Evolutionary conservation across 805 yeast species (phyloP).

Genomic region (Priceomyces carsonii): DNA sequence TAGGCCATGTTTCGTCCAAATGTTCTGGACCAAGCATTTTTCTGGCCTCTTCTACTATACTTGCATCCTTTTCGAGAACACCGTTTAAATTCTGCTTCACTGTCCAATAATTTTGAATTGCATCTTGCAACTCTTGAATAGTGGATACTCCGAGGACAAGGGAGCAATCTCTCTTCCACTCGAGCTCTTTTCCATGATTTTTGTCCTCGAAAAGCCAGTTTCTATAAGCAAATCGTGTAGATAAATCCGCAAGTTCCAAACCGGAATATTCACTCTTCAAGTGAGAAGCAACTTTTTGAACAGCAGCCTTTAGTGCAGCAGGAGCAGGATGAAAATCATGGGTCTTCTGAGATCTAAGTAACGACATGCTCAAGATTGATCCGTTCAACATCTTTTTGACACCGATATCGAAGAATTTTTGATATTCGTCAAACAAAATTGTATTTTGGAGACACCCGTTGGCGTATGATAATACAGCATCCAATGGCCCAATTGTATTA

Average conservation of each 20-base stretch:
- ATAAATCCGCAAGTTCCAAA: conserved; percentile 76
- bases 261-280: conserved; percentile 33
- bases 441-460: conserved; percentile 83
- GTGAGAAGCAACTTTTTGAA: conserved; percentile 43
- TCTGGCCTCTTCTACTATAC: conserved; percentile 44
- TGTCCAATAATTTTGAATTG: conserved; percentile 56
- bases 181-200: conserved; percentile 11
- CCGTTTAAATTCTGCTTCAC: conserved; percentile 37
- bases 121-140: conserved; percentile 61
- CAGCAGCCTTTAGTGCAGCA: conserved; percentile 53
- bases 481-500: conserved; percentile 60
- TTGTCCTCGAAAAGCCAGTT: conserved; percentile 48
- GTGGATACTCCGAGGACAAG: conserved; percentile 80
- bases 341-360: conserved; percentile 67
- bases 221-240: conserved; percentile 72
- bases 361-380: conserved; percentile 85
- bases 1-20: conserved; percentile 66
- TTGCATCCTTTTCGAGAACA: conserved; percentile 43
- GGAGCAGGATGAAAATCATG: conserved; percentile 82
- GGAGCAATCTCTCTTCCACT: conserved; percentile 38
- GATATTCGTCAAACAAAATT: conserved; percentile 45
- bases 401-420: conserved; percentile 55
- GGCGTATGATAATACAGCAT: conserved; percentile 75
- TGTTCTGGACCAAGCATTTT: conserved; percentile 48
- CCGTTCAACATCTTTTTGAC: conserved; percentile 70